phyloP scores from a whole-genome alignment of 179 eudicot species.

The Silene vulgaris region DNA sequence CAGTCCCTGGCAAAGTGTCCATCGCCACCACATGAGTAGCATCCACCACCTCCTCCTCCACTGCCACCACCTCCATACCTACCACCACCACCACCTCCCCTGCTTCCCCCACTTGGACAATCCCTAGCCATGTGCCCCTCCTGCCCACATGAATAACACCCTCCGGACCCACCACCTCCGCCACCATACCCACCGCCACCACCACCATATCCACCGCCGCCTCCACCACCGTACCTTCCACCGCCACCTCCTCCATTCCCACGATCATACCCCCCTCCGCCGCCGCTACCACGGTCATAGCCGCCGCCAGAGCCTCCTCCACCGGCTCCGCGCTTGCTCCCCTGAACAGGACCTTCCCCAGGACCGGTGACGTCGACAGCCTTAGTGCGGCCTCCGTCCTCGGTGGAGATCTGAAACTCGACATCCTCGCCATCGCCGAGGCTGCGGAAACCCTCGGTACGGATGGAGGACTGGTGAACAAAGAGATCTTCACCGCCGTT shows the following conservation, averaged over 20 bases:
- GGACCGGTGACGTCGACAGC: slow-evolving; percentile 66
- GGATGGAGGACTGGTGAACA: slow-evolving; percentile 65
- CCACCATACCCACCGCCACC: slow-evolving; percentile 20
- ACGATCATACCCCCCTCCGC: slow-evolving; percentile 30
- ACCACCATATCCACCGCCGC: slow-evolving; percentile 20
- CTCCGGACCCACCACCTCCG: slow-evolving; percentile 32
- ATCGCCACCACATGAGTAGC: slow-evolving; percentile 13
- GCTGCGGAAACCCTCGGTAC: slow-evolving; percentile 60
- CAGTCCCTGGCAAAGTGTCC: slow-evolving; percentile 19
- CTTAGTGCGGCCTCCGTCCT: slow-evolving; percentile 55
- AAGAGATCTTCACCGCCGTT: slow-evolving; percentile 68
- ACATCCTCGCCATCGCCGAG: slow-evolving; percentile 61
- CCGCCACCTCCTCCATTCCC: slow-evolving; percentile 29
- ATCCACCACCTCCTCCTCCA: not conserved
- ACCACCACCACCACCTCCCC: not conserved
- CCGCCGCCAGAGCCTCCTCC: slow-evolving; percentile 28
- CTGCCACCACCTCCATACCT: not conserved
- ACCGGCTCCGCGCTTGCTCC: slow-evolving; percentile 43
- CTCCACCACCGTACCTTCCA: slow-evolving; percentile 25
- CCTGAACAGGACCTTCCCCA: slow-evolving; percentile 34
- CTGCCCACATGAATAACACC: slow-evolving; percentile 46
- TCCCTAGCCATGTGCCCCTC: slow-evolving; percentile 51
- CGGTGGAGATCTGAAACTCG: slow-evolving; percentile 43
- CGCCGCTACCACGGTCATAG: slow-evolving; percentile 19
- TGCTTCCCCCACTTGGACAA: slow-evolving; percentile 32